Evolutionary conservation across 257 asterid genomes (phyloP).

Genomic region (Salvia splendens): DNA sequence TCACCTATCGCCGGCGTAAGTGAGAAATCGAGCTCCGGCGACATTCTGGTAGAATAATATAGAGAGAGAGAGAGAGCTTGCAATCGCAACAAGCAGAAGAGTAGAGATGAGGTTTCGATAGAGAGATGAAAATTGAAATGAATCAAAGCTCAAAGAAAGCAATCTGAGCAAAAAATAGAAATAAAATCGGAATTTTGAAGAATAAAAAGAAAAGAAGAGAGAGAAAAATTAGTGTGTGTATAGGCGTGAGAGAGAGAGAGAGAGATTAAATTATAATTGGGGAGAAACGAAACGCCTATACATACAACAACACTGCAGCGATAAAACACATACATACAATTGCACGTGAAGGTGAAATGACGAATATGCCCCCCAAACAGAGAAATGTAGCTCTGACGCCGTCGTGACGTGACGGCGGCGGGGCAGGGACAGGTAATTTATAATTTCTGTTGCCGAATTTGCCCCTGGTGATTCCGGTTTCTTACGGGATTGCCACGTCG

Average conservation of each 20-base stretch:
- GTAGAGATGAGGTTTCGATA: constrained; percentile 36
- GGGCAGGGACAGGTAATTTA: constrained; percentile 20
- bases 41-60: constrained; percentile 35
- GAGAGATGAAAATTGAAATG: constrained; percentile 25
- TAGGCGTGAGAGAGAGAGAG: constrained; percentile 4
- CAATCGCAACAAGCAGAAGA: constrained; percentile 39
- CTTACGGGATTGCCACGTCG: constrained; percentile 9
- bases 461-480: not conserved
- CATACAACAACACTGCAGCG: not conserved
- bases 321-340: constrained; percentile 22
- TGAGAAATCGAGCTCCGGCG: constrained; percentile 28
- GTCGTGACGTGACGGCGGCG: constrained; percentile 37
- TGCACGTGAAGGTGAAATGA: constrained; percentile 23
- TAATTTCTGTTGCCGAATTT: not conserved
- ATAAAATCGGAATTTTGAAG: no score
- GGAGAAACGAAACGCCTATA: constrained; percentile 36
- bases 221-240: no score
- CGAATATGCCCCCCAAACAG: constrained; percentile 34
- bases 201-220: not conserved
- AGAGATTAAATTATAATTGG: no score
- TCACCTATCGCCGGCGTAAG: constrained; percentile 20
- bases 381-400: constrained; percentile 31
- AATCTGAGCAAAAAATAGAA: constrained; percentile 14
- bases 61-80: constrained; percentile 22
- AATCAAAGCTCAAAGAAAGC: constrained; percentile 29